Evolutionary conservation across 140 eudicot genomes (phyloP), one percentile per base, ranked within the genome.

Genomic region (Flaveria floridana): DNA sequence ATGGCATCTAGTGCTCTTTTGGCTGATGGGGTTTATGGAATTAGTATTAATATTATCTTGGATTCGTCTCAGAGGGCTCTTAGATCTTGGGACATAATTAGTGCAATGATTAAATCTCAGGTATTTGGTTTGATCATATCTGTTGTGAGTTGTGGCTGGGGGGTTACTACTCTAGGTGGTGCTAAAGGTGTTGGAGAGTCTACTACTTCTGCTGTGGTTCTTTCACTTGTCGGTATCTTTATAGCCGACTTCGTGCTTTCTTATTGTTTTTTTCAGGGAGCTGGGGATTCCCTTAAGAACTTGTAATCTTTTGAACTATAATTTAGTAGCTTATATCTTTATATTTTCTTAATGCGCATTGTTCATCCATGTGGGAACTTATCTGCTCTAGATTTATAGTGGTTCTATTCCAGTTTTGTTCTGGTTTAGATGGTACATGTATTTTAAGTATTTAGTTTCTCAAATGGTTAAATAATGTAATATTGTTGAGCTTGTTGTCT

Each of bases 171-270:
- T 25, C 68, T 89, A 78, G 99, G 91, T 26, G 99, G 97, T 62
- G 99, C 97, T 28, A 93, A 93, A 80, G 98, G 98, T 23, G 98
- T 90, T 55, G 98, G 98, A 16, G 97, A 93, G 55, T 88, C 96
- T 1, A 93, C 98, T 34, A 93, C 98, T 56, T 89, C 97, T 1
- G 97, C 97, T 53, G 99, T 94, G 2, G 99, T 94, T 55, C 65
- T 91, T 20, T 94, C 97, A 9, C 95, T 92, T 75, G 96, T 92
- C 4, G 96, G 98, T 47, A 92, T 92, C 57, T 92, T 87, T 42
- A 77, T 89, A 58, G 95, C 96, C 4, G 98, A 89, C 89, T 92
- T 92, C 58, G 86, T 84, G 50, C 92, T 92, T 46, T 89, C 98
- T 6, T 92, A 68, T 75, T 79, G 79, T 70, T 92, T 92, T 83